phyloP scores from a whole-genome alignment of 768 basidiomycete genomes.

The Rhizopogon sp. region DNA sequence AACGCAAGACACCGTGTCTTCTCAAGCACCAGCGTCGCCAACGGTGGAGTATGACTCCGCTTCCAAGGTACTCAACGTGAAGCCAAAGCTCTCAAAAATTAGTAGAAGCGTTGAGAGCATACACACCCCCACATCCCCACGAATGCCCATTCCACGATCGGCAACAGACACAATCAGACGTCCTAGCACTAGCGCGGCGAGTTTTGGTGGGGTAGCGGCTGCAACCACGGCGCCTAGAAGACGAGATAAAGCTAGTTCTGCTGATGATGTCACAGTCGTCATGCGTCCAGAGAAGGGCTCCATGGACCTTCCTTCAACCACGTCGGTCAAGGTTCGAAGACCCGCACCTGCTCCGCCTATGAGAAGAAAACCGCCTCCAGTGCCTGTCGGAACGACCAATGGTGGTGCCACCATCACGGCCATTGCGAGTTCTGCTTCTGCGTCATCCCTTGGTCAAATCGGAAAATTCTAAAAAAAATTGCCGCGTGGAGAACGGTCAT shows the following conservation, averaged over 20 bases:
- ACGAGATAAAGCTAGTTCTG: conserved; percentile 21
- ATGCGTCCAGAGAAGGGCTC: conserved; percentile 13
- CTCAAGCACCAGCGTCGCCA: conserved; percentile 8
- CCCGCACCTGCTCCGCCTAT: conserved; percentile 67
- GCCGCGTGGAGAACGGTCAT: neutral
- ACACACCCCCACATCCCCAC: conserved; percentile 22
- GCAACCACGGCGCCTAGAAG: conserved; percentile 13
- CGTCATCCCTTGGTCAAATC: conserved; percentile 11
- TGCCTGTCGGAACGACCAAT: conserved; percentile 47
- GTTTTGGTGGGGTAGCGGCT: conserved; percentile 24
- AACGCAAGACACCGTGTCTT: conserved; percentile 26
- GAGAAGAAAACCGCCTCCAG: conserved; percentile 67
- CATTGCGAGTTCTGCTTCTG: conserved; percentile 39
- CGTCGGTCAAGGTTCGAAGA: conserved; percentile 29
- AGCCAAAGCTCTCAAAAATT: conserved; percentile 46
- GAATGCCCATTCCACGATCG: conserved; percentile 26
- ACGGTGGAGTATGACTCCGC: conserved; percentile 15
- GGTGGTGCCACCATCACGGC: conserved; percentile 56
- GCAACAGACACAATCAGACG: conserved; percentile 34
- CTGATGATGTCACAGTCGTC: conserved; percentile 20
- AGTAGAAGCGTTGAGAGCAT: conserved; percentile 67
- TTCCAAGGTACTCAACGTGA: conserved; percentile 21
- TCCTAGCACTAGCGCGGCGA: conserved; percentile 33
- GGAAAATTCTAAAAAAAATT: conserved; percentile 10
- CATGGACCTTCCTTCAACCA: conserved; percentile 12